phyloP scores from a whole-genome alignment of 2,329 filamentous ascomycete genomes.

The Alternaria ethzedia region DNA sequence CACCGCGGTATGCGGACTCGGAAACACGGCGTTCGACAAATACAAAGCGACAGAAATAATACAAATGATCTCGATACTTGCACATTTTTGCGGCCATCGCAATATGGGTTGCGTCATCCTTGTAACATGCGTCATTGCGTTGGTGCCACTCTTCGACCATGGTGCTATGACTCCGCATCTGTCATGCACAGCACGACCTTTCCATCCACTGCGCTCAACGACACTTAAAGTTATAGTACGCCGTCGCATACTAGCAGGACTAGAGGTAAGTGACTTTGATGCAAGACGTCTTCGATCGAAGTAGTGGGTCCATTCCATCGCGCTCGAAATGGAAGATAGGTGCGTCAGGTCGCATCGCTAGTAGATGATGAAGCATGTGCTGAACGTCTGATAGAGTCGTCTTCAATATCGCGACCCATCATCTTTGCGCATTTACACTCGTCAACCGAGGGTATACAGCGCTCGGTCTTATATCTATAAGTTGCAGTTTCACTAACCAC shows the following conservation, averaged over 20 bases:
- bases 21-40: no score
- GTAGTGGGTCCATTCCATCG: not conserved
- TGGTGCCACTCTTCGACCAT: not conserved
- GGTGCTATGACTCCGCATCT: not conserved
- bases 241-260: not conserved
- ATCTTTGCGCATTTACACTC: not conserved
- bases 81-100: no score
- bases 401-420: not conserved
- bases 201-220: not conserved
- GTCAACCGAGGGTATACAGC: not conserved
- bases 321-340: not conserved
- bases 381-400: no score
- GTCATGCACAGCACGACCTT: not conserved
- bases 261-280: not conserved
- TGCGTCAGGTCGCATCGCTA: accelerated
- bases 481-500: not conserved
- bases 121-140: not conserved
- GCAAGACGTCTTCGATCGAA: not conserved
- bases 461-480: no score
- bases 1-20: no score
- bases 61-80: no score
- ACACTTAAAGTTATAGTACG: not conserved
- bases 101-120: no score
- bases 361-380: not conserved
- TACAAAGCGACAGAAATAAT: no score